Evolutionary conservation across 305 asterid genomes (phyloP), one percentile per base, ranked within the genome.

Genomic region (Solanum hybrid): DNA sequence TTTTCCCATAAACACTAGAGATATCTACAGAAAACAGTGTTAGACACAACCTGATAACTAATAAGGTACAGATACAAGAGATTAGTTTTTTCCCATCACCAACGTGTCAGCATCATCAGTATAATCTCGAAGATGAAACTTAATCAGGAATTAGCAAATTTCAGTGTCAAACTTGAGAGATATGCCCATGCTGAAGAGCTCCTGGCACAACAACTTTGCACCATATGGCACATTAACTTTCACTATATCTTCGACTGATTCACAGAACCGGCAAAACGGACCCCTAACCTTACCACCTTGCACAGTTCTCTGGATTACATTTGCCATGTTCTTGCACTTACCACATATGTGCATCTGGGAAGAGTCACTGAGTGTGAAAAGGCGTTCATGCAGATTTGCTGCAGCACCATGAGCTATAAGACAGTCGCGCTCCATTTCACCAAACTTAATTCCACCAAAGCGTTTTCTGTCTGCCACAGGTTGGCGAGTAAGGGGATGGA

Each of bases 381-480:
- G 98, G 12, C 98, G 95, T 91, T 97, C 99, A 26, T 96, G 98
- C 77, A 97, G 91, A 90, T 96, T 97, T 31, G 96, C 95, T 10
- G 99, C 94, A 69, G 99, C 99, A 8, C 99, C 98, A 27, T 96
- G 98, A 36, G 99, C 99, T 29, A 95, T 94, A 10, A 96, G 97
- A 84, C 99, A 97, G 90, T 96, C 99, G 2, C 99, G 92, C 69
- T 97, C 99, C 98, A 96, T 97, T 91, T 97, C 99, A 0, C 99
- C 98, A 26, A 97, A 96, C 72, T 97, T 98, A 69, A 98, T 94
- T 7, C 99, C 99, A 5, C 99, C 98, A 14, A 98, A 96, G 0
- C 98, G 95, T 89, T 98, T 98, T 90, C 98, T 91, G 93, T 98
- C 99, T 0, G 98, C 97, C 88, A 98, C 99, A 2, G 99, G 99